Base-by-base conservation (phyloP, 257 asterid species). In the Echium plantagineum region DNA sequence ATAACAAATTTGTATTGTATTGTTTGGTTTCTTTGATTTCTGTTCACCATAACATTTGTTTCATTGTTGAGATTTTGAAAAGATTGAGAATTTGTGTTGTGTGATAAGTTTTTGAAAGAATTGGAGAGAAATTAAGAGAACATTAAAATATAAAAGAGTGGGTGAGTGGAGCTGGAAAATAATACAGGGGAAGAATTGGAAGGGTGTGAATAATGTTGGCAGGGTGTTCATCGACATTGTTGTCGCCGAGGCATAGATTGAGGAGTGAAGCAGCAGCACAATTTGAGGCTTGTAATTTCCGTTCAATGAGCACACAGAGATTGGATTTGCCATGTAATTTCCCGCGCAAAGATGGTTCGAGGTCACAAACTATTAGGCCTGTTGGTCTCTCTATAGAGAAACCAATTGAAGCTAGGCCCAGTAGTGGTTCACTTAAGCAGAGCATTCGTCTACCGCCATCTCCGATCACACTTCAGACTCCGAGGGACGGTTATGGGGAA, bases 241-340 rank as follows among this genome's bases (percentile, higher is more conserved):
- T 24, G 60, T 91, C 98, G 12, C 95, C 96, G 21, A 79, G 90
- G 83, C 95, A 90, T 72, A 83, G 95, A 82, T 85, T 90, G 72
- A 83, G 94, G 76, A 80, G 94, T 67, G 97, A 87, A 77, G 74
- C 84, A 66, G 61, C 96, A 13, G 69, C 87, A 63, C 87, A 24
- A 3, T 89, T 89, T 72, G 88, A 89, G 77, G 84, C 89, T 85
- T 85, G 87, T 55, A 86, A 86, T 71, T 79, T 90, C 57, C 96
- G 94, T 52, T 24, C 90, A 75, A 91, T 93, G 98, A 93, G 87
- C 89, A 89, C 97, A 49, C 95, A 89, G 16, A 81, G 98, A 72
- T 76, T 93, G 83, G 98, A 93, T 66, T 74, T 93, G 61, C 97
- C 97, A 4, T 74, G 94, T 63, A 72, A 75, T 70, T 93, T 84